Evolutionary conservation across 352 stramenopile species (phyloP).

Genomic region (Globisporangium sylvaticum): DNA sequence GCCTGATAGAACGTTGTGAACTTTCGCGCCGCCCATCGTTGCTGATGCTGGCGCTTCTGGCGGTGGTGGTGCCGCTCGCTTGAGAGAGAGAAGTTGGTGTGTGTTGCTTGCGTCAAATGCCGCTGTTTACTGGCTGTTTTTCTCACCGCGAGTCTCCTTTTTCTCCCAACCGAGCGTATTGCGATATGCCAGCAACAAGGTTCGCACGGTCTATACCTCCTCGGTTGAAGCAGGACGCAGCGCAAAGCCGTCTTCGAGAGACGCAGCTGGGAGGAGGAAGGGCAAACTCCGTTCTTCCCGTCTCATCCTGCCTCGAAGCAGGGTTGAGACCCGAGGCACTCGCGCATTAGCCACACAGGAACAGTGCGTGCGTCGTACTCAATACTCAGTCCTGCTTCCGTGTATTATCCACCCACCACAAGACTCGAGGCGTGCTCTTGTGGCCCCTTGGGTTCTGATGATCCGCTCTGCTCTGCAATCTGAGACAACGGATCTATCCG

Average conservation of each 20-base stretch:
- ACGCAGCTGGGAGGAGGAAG: neutral
- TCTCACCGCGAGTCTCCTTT: neutral
- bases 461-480: neutral
- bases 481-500: constrained; percentile 7
- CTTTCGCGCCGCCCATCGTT: constrained; percentile 14
- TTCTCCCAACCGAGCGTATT: neutral
- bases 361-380: neutral
- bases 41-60: neutral
- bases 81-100: too few relatives aligned
- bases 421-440: neutral
- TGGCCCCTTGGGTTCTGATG: neutral
- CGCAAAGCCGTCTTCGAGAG: constrained; percentile 3
- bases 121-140: constrained; percentile 10
- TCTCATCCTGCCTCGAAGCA: neutral
- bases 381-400: neutral
- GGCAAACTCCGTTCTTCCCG: neutral
- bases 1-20: constrained; percentile 12
- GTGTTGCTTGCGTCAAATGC: constrained; percentile 1
- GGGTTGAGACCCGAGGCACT: neutral
- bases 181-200: constrained; percentile 3
- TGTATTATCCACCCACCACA: neutral
- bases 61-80: neutral
- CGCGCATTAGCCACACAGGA: neutral
- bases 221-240: neutral
- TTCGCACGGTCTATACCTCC: constrained; percentile 4